These are phyloP conservation scores for Aquilaria sinensis DNA, from an alignment of 345 rosid genomes.

Conservation along the genomic window DNA sequence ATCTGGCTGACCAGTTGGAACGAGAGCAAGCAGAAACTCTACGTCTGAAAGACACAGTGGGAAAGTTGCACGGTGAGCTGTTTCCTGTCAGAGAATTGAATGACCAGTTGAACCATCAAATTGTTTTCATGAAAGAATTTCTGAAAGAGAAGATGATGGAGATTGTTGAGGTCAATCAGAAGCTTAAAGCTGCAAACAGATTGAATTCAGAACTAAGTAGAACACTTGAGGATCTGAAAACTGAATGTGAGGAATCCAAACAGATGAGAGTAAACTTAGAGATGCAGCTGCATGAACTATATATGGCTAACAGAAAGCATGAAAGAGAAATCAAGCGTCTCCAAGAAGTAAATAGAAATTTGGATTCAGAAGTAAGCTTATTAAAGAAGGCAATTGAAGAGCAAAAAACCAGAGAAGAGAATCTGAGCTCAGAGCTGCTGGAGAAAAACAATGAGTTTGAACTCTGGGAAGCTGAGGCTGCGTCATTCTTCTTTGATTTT, in stretches of 20 bases:
- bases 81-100: constrained; percentile 45
- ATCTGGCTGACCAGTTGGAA: constrained; percentile 40
- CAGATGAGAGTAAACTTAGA: constrained; percentile 30
- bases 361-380: constrained; percentile 39
- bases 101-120: constrained; percentile 51
- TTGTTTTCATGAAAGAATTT: constrained; percentile 40
- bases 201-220: constrained; percentile 46
- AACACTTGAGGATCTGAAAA: constrained; percentile 58
- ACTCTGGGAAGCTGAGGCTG: constrained; percentile 89
- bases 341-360: constrained; percentile 34
- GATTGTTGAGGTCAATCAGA: constrained; percentile 59
- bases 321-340: constrained; percentile 46
- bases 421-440: constrained; percentile 65
- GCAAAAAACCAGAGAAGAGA: constrained; percentile 51
- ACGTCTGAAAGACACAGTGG: constrained; percentile 35
- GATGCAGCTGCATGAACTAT: constrained; percentile 35
- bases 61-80: constrained; percentile 48
- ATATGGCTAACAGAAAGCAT: constrained; percentile 30
- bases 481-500: constrained; percentile 82
- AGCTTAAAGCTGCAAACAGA: constrained; percentile 53
- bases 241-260: constrained; percentile 48
- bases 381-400: constrained; percentile 44
- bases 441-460: constrained; percentile 74
- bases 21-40: constrained; percentile 41
- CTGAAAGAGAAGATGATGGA: constrained; percentile 49